Evolutionary conservation across 768 basidiomycete species (phyloP), one percentile per base, ranked within the genome.

Genomic region (Hygrocybe punicea): DNA sequence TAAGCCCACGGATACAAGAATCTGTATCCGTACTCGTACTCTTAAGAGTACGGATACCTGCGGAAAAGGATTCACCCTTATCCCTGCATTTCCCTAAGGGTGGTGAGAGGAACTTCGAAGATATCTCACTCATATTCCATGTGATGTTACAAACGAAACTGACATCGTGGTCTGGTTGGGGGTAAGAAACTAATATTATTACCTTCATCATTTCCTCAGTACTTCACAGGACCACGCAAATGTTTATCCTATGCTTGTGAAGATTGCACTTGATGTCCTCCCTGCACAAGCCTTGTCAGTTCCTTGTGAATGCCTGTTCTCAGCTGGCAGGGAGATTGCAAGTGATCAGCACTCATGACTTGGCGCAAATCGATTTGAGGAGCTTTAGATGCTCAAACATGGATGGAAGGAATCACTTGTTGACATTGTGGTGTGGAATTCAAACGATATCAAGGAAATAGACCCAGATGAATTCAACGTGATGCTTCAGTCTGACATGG

Each of bases 241-340:
- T 33, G n/a, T 17, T n/a, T 61, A 63, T 45, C 63, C 62, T 16
- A 61, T 58, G 52, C 56, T 65, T 35, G 55, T 35, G 7, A 52
- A 53, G 25, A 62, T 66, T 36, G 55, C 60, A 3, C 49, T 66
- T 17, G 56, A 66, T 51, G 40, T 64, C 21, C 39, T 64, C 1
- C 62, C 65, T 9, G 49, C 48, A 29, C 63, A 64, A 46, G 60
- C 60, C 11, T 66, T 59, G 10, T 61, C 65, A 34, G 65, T 67
- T 21, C 64, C 61, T 4, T 65, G 62, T 25, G 59, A 67, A 51
- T 53, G 51, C 11, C 25, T 66, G 3, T 66, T 64, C 49, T 53
- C 42, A 40, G 34, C 37, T 55, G 34, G 35, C 35, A 37, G 17
- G 17, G 25, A 52, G 34, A 52, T 52, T 52, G 51, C 51, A 16